Conservation (phyloP, 306 rosid genomes). For the Urtica urens region DNA sequence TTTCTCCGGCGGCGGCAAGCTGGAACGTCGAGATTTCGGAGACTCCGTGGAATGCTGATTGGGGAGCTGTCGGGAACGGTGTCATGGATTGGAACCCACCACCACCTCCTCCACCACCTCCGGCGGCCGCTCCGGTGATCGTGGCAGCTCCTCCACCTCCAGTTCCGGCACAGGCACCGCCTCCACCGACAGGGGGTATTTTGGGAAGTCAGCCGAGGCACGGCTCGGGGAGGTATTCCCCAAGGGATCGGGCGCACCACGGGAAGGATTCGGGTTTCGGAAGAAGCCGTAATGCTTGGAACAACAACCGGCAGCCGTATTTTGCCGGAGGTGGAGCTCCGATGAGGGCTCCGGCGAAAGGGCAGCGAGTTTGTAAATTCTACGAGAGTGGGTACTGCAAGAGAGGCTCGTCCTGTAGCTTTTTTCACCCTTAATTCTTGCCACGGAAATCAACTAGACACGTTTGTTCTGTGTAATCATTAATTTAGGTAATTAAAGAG, state of each 20-base stretch:
- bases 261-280: conserved; percentile 38
- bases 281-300: conserved; percentile 45
- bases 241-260: conserved; percentile 46
- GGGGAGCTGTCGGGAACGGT: conserved; percentile 31
- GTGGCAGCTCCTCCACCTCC: conserved; percentile 17
- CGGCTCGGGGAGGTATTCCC: conserved; percentile 40
- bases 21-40: conserved; percentile 36
- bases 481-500: conserved; percentile 18
- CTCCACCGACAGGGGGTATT: conserved; percentile 11
- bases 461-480: conserved; percentile 41
- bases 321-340: conserved; percentile 38
- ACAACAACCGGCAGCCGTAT: conserved; percentile 43
- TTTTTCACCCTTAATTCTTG: conserved; percentile 66
- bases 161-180: conserved; percentile 17
- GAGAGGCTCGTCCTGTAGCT: conserved; percentile 64
- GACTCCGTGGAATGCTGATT: conserved; percentile 45
- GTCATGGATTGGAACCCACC: conserved; percentile 38
- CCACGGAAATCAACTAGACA: conserved; percentile 19
- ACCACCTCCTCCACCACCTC: conserved; percentile 1
- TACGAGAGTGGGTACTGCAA: conserved; percentile 66
- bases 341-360: conserved; percentile 42
- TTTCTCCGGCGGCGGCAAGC: conserved; percentile 27
- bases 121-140: not conserved
- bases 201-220: conserved; percentile 50
- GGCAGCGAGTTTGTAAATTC: conserved; percentile 88